phyloP scores from a whole-genome alignment of 306 rosid genomes.

The Sicyos edulis region DNA sequence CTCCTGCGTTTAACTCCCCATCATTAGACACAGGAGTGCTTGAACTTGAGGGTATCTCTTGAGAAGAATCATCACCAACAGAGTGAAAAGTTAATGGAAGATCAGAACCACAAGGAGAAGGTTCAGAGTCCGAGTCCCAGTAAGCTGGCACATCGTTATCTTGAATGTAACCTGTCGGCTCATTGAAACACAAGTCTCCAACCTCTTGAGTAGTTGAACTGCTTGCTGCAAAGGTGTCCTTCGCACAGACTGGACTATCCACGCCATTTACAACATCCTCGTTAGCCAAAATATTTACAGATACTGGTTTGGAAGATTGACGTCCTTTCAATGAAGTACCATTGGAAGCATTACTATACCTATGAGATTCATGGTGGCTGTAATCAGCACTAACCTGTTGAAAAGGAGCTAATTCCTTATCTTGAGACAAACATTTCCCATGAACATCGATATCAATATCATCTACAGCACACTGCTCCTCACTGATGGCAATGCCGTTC shows the following conservation, averaged over 20 bases:
- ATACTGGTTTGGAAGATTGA: slow-evolving; percentile 61
- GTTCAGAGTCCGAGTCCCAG: slow-evolving; percentile 31
- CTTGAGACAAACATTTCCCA: slow-evolving; percentile 49
- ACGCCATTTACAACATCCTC: slow-evolving; percentile 49
- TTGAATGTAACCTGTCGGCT: slow-evolving; percentile 42
- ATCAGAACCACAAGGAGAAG: slow-evolving; percentile 44
- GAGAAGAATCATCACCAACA: slow-evolving; percentile 46
- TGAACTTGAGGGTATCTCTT: slow-evolving; percentile 60
- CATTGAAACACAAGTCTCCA: slow-evolving; percentile 34
- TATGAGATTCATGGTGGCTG: slow-evolving; percentile 54
- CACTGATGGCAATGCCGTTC: slow-evolving; percentile 20
- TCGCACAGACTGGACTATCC: slow-evolving; percentile 48
- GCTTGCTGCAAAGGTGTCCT: slow-evolving; percentile 37
- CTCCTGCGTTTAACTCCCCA: slow-evolving; percentile 56
- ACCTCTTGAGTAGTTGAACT: slow-evolving; percentile 44
- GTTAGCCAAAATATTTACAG: slow-evolving; percentile 67
- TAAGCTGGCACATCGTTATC: slow-evolving; percentile 25
- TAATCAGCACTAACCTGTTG: slow-evolving; percentile 61
- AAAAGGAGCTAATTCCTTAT: slow-evolving; percentile 63
- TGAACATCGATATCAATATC: slow-evolving; percentile 38
- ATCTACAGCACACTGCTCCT: slow-evolving; percentile 34
- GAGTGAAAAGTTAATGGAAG: slow-evolving; percentile 39
- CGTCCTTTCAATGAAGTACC: slow-evolving; percentile 62
- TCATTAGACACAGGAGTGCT: slow-evolving; percentile 68
- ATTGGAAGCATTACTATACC: slow-evolving; percentile 54